Base-by-base conservation (phyloP, 371 early-diverging fungal species). In the Mucor circinelloides region DNA sequence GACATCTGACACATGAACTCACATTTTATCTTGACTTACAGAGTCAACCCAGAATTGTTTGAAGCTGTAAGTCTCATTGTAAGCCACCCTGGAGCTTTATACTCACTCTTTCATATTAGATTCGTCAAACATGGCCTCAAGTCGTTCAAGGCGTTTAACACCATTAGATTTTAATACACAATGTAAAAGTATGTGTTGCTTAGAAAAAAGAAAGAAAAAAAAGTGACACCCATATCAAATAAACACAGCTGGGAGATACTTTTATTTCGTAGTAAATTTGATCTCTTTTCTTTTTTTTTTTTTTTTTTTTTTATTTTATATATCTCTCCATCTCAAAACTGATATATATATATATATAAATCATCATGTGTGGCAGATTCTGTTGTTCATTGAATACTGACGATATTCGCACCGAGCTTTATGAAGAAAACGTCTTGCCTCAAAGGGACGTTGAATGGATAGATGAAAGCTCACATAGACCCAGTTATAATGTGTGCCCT, bases 401-500 rank as follows among this genome's bases (percentile, higher is more conserved):
- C 0, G 72, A 73, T 12, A 69, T 87, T 21, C 75, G 68, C 2
- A 52, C 64, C 21, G 69, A 67, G 34, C 70, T 87, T 3, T 60
- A 71, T 6, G 46, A 72, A 12, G 82, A 79, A 15, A 66, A 79
- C 28, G 72, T 83, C 0, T 50, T 66, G 10, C 69, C 72, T 12
- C 32, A 65, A 0, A 63, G 69, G 1, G 59, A 69, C 6, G 55
- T 44, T 4, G 40, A 66, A 27, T 87, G 87, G 87, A 66, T 75
- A 10, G 82, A 76, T 52, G 67, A 84, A 65, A 77, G 82, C 17
- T 73, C 76, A 15, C 85, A 81, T 64, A 32, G 55, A 23, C 52
- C 74, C 10, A 83, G 84, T 30, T 86, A 83, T 58, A 91, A 91
- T 60, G 87, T 90, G 0, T 83, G 87, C 8, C 91, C 91, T 4